Percentiles rank a stretch among this genome's conserved stretches.
Conservation (phyloP, 225 moss, liverwort and hornwort species). For the Polytrichum formosum region DNA sequence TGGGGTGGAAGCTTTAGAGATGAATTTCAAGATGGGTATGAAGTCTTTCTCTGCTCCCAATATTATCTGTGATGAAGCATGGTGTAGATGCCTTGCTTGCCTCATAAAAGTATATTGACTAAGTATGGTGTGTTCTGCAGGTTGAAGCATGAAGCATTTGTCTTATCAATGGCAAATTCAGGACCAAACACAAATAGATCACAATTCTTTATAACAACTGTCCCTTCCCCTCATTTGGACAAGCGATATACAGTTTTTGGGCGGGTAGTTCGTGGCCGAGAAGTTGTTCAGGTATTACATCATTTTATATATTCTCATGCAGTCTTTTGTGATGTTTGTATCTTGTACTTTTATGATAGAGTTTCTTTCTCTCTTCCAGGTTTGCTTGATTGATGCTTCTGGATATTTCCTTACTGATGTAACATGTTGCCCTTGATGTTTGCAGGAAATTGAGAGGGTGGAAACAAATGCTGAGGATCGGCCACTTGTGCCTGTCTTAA, state of each 20-base stretch:
- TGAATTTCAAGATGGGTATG: slow-evolving; percentile 56
- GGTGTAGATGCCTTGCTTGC: no score
- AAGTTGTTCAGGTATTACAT: slow-evolving; percentile 57
- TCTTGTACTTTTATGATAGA: no score
- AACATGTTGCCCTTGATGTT: no score
- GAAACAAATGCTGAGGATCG: slow-evolving; percentile 43
- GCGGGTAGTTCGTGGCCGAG: slow-evolving; percentile 51
- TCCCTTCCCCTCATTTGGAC: slow-evolving; percentile 52
- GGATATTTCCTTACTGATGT: no score
- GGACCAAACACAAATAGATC: slow-evolving; percentile 62
- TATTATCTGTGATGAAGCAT: neutral
- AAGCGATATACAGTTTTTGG: slow-evolving; percentile 65
- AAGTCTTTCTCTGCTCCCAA: neutral
- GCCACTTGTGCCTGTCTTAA: slow-evolving; percentile 42
- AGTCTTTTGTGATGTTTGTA: no score
- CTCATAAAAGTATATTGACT: no score
- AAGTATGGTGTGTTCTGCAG: slow-evolving; percentile 27
- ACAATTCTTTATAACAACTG: slow-evolving; percentile 77
- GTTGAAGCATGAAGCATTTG: slow-evolving; percentile 63
- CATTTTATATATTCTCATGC: no score
- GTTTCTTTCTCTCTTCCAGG: no score
- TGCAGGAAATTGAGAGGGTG: slow-evolving; percentile 67
- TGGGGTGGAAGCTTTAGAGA: slow-evolving; percentile 68
- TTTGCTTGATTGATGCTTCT: no score
- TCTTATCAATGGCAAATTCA: slow-evolving; percentile 72